Conservation (phyloP, 345 rosid species). For the Brassica rapa region DNA sequence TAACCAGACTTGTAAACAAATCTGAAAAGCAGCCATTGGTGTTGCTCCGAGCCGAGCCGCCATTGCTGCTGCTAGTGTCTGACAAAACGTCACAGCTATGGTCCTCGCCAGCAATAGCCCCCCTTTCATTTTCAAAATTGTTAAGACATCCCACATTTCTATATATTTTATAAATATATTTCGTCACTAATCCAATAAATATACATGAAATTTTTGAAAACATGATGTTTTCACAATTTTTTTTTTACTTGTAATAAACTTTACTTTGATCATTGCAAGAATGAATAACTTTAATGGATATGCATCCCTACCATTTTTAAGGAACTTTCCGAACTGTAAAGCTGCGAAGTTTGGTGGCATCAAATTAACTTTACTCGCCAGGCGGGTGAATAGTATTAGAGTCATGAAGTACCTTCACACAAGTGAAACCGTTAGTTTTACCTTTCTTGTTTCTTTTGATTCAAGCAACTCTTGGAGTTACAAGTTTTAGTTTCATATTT, state of each 20-base stretch:
- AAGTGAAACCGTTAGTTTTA: neutral
- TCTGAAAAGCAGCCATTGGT: slow-evolving; percentile 91
- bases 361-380: neutral
- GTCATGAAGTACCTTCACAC: neutral
- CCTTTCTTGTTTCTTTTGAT: neutral
- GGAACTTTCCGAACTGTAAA: neutral
- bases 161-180: no score
- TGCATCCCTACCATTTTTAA: neutral
- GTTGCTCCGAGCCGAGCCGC: slow-evolving; percentile 84
- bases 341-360: neutral
- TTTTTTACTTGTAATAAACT: neutral
- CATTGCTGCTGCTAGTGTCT: slow-evolving; percentile 89
- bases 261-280: neutral
- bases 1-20: slow-evolving; percentile 93
- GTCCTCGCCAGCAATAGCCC: slow-evolving; percentile 65
- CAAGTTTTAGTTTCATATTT: neutral
- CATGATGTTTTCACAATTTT: neutral
- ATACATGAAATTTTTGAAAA: neutral
- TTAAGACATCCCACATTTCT: slow-evolving; percentile 16
- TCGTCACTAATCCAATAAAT: neutral
- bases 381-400: neutral
- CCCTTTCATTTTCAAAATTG: slow-evolving; percentile 45
- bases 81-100: slow-evolving; percentile 86
- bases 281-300: neutral
- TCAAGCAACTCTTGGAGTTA: neutral